phyloP scores from a whole-genome alignment of 129 eudicot species.

The Centaurea solstitialis region DNA sequence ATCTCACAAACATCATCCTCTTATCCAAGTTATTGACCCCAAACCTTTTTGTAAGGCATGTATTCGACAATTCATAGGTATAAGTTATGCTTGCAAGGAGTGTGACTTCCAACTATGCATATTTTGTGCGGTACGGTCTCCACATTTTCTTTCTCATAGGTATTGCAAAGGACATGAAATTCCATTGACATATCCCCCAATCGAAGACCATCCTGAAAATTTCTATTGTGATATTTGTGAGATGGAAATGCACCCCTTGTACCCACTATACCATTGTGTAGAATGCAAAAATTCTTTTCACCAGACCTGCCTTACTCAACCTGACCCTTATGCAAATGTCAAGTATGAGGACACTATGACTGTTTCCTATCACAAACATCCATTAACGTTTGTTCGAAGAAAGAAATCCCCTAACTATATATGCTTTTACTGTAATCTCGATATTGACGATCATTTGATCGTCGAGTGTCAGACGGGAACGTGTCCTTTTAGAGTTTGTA shows the following conservation, averaged over 20 bases:
- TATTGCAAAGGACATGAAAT: slow-evolving; percentile 23
- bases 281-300: slow-evolving; percentile 17
- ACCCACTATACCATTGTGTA: neutral
- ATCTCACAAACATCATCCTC: slow-evolving; percentile 20
- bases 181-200: slow-evolving; percentile 1
- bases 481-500: neutral
- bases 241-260: neutral
- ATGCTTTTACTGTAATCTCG: slow-evolving; percentile 1
- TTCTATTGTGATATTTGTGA: slow-evolving; percentile 16
- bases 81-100: neutral
- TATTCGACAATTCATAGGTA: neutral
- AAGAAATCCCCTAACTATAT: neutral
- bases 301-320: neutral
- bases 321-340: neutral
- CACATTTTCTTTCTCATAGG: slow-evolving; percentile 1
- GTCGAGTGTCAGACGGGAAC: neutral
- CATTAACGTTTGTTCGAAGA: slow-evolving; percentile 14
- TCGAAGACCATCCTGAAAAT: neutral
- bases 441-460: neutral
- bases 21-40: neutral
- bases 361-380: neutral
- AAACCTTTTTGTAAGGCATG: neutral
- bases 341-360: neutral
- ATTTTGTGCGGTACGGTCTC: neutral
- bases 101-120: neutral